These are phyloP conservation scores for Mucor irregularis DNA, from an alignment of 371 early-diverging fungal genomes.

Conservation along the genomic window DNA sequence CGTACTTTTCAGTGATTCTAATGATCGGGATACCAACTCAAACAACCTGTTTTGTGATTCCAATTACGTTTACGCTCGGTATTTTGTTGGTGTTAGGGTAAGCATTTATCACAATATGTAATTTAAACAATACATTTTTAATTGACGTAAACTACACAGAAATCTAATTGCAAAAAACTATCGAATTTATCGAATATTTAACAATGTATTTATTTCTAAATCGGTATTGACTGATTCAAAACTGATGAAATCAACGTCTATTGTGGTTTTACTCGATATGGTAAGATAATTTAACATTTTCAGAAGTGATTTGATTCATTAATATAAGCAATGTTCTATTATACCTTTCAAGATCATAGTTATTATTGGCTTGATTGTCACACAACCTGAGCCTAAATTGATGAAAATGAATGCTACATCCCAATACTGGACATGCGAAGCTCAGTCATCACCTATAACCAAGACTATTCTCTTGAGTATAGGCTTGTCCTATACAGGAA, in stretches of 20 bases:
- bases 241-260: constrained; percentile 47
- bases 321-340: not conserved
- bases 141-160: constrained; percentile 14
- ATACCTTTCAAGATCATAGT: constrained; percentile 46
- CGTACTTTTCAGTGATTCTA: constrained; percentile 46
- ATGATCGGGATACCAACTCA: constrained; percentile 46
- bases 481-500: constrained; percentile 33
- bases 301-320: not conserved
- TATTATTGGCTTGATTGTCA: constrained; percentile 35
- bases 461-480: constrained; percentile 31
- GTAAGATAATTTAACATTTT: constrained; percentile 19
- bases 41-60: constrained; percentile 39
- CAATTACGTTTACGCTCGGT: constrained; percentile 48
- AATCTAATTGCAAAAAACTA: constrained; percentile 62
- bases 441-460: constrained; percentile 3
- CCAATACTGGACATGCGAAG: constrained; percentile 48
- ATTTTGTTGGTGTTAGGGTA: constrained; percentile 52
- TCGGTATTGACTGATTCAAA: constrained; percentile 53
- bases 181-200: constrained; percentile 61
- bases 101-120: not conserved
- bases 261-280: constrained; percentile 45
- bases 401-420: constrained; percentile 33
- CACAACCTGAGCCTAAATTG: constrained; percentile 31
- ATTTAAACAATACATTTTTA: not conserved
- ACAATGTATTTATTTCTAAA: constrained; percentile 55